These are phyloP conservation scores for Suhomyces sp. DNA, from an alignment of 805 yeast genomes.

Conservation along the genomic window DNA sequence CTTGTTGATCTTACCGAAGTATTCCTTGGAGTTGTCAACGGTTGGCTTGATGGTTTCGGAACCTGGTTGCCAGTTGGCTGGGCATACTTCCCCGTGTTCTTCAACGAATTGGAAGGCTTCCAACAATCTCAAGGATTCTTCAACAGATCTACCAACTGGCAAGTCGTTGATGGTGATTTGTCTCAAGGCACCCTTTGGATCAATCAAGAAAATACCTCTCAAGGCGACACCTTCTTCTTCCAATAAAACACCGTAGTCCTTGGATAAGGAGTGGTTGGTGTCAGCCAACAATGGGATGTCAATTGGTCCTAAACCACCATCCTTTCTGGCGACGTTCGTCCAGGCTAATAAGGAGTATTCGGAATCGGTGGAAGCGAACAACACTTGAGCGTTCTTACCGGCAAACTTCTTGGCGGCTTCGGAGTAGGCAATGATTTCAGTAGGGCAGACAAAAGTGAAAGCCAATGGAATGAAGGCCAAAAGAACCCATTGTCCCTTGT, in stretches of 20 bases:
- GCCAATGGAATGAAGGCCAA: slow-evolving; percentile 98
- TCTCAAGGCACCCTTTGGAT: slow-evolving; percentile 92
- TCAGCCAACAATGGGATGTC: slow-evolving; percentile 94
- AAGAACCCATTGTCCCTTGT: slow-evolving; percentile 97
- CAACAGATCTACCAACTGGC: slow-evolving; percentile 99
- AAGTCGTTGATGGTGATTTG: slow-evolving; percentile 97
- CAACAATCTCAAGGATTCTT: slow-evolving; percentile 93
- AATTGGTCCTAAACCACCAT: slow-evolving; percentile 97
- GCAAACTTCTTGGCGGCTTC: slow-evolving; percentile 89
- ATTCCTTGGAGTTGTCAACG: slow-evolving; percentile 83
- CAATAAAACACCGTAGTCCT: slow-evolving; percentile 95
- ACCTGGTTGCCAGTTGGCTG: slow-evolving; percentile 96
- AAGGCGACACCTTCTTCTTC: slow-evolving; percentile 96
- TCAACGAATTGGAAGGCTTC: slow-evolving; percentile 99
- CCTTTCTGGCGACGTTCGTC: slow-evolving; percentile 95
- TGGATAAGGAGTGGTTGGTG: slow-evolving; percentile 91
- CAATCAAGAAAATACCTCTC: slow-evolving; percentile 97
- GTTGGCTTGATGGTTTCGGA: slow-evolving; percentile 85
- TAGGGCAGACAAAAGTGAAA: slow-evolving; percentile 99
- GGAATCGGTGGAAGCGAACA: slow-evolving; percentile 97
- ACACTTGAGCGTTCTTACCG: slow-evolving; percentile 81
- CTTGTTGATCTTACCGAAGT: slow-evolving; percentile 69
- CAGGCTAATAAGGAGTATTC: slow-evolving; percentile 97
- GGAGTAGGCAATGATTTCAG: slow-evolving; percentile 98
- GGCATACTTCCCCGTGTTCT: slow-evolving; percentile 98